phyloP scores from a whole-genome alignment of 2,329 filamentous ascomycete genomes.

The Phaeomoniella chlamydospora region DNA sequence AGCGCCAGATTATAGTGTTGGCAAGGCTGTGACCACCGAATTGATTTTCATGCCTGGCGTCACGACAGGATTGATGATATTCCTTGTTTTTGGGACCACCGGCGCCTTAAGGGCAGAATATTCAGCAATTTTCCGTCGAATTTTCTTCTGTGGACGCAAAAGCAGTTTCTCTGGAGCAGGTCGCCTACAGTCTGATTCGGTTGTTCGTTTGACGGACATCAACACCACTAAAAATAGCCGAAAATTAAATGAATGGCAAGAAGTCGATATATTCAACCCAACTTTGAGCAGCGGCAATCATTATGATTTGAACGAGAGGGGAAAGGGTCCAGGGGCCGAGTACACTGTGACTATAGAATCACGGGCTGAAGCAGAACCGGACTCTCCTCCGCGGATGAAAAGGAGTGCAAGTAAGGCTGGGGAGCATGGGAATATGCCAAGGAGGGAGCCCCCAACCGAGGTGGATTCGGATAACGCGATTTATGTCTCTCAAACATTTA shows the following conservation, averaged over 20 bases:
- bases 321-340: not conserved
- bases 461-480: not conserved
- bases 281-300: not conserved
- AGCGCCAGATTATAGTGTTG: conserved; percentile 18
- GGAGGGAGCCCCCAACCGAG: too few relatives aligned
- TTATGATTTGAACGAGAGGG: not conserved
- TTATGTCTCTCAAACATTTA: not conserved
- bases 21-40: conserved; percentile 16
- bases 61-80: conserved; percentile 19
- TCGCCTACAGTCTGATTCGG: too few relatives aligned
- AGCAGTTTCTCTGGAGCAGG: not conserved
- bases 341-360: not conserved
- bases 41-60: conserved; percentile 24
- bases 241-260: not conserved
- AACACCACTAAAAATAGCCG: not conserved
- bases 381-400: not conserved
- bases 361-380: not conserved
- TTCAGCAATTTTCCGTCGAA: not conserved
- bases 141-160: not conserved
- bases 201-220: not conserved
- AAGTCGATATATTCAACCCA: not conserved
- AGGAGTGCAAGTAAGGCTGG: not conserved
- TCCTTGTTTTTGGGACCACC: conserved; percentile 28
- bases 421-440: not conserved
- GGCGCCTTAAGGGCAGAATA: conserved; percentile 13